These are phyloP conservation scores for Macadamia tetraphylla DNA, from an alignment of 164 flowering plant species.

Conservation along the genomic window DNA sequence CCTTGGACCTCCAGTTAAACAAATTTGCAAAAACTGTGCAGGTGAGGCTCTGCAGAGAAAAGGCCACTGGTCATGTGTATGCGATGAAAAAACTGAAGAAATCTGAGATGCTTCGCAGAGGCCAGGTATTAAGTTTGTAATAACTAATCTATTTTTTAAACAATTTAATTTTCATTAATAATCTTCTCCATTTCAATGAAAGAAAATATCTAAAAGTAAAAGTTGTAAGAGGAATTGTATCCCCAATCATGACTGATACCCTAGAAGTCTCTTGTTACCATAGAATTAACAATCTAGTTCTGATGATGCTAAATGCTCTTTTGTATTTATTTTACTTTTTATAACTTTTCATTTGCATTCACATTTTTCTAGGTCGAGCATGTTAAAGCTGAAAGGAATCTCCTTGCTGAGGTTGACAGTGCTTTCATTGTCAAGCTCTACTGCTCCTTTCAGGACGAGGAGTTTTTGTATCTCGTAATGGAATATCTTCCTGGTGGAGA, in stretches of 20 bases:
- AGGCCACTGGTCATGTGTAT: slow-evolving; percentile 31
- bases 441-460: slow-evolving; percentile 53
- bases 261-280: background rate
- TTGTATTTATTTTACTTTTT: background rate
- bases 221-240: background rate
- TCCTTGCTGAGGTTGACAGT: slow-evolving; percentile 55
- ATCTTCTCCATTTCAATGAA: background rate
- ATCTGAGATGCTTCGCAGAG: slow-evolving; percentile 41
- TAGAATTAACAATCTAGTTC: background rate
- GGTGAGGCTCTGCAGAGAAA: slow-evolving; percentile 41
- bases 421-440: slow-evolving; percentile 45
- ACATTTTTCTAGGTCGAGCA: slow-evolving; percentile 39
- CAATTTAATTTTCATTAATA: background rate
- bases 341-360: background rate
- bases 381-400: slow-evolving; percentile 52
- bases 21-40: slow-evolving; percentile 5
- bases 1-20: too few relatives aligned
- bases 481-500: slow-evolving; percentile 59
- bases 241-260: background rate
- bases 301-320: background rate
- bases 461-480: slow-evolving; percentile 45
- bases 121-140: slow-evolving; percentile 22
- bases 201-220: background rate
- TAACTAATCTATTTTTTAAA: background rate
- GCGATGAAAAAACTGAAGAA: slow-evolving; percentile 42